Percentiles rank a stretch among this genome's conserved stretches.
Evolutionary conservation across 164 flowering plant species (phyloP).

Genomic region (Tetracentron sinense): DNA sequence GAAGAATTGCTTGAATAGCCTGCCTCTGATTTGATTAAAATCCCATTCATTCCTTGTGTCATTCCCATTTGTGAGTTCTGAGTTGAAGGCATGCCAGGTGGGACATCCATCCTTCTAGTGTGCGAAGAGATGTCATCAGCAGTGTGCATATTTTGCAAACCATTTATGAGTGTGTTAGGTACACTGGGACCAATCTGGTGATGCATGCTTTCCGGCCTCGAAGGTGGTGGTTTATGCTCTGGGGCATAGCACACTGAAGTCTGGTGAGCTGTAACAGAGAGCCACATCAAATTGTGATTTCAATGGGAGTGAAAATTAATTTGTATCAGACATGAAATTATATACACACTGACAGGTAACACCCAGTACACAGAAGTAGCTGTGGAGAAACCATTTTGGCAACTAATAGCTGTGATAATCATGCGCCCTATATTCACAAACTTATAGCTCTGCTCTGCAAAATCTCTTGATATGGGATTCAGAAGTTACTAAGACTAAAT

Average conservation of each 20-base stretch:
- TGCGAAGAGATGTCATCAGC: conserved; percentile 42
- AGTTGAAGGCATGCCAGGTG: conserved; percentile 40
- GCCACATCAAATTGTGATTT: not conserved
- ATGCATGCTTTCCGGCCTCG: conserved; percentile 47
- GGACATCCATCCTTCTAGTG: conserved; percentile 42
- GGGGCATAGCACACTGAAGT: conserved; percentile 42
- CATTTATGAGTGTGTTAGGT: conserved; percentile 44
- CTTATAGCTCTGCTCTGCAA: too few relatives aligned
- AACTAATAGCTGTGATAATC: too few relatives aligned
- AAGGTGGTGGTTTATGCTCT: conserved; percentile 35
- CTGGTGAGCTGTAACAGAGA: conserved; percentile 46
- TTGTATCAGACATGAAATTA: too few relatives aligned
- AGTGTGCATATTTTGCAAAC: conserved; percentile 43
- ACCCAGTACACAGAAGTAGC: too few relatives aligned
- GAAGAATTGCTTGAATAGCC: conserved; percentile 44
- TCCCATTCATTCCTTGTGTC: conserved; percentile 66
- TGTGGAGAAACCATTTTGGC: too few relatives aligned
- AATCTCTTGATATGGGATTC: too few relatives aligned
- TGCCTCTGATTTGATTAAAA: conserved; percentile 59
- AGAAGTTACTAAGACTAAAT: too few relatives aligned
- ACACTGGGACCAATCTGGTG: conserved; percentile 29
- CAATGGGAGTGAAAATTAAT: not conserved
- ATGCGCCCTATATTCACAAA: too few relatives aligned
- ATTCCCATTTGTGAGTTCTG: conserved; percentile 47
- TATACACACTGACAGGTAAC: too few relatives aligned